These are phyloP conservation scores for Hypsizygus marmoreus DNA, from an alignment of 768 basidiomycete genomes.

Conservation along the genomic window DNA sequence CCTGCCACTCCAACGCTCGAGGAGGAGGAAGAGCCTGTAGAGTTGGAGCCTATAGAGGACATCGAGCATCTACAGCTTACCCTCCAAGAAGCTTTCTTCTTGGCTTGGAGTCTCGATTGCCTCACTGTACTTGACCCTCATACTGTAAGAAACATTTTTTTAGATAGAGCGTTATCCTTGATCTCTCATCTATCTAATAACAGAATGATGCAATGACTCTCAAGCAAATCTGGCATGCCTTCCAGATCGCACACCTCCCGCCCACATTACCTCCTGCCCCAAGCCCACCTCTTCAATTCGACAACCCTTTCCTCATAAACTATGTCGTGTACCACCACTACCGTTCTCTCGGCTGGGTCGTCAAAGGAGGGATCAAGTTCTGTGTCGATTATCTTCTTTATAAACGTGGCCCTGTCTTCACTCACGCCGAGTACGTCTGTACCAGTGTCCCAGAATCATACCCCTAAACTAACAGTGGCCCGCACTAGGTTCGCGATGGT, in stretches of 20 bases:
- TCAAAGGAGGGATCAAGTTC: conserved; percentile 96
- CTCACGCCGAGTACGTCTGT: conserved; percentile 87
- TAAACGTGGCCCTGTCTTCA: conserved; percentile 91
- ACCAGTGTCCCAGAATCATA: too few species aligned
- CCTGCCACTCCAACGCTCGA: conserved; percentile 25
- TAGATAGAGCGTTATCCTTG: not conserved
- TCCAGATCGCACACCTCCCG: conserved; percentile 58
- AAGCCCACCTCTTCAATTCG: conserved; percentile 51
- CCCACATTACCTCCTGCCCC: conserved; percentile 33
- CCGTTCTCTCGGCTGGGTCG: conserved; percentile 94
- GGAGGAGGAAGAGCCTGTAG: conserved; percentile 34
- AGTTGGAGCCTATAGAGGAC: conserved; percentile 58
- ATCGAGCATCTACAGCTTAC: conserved; percentile 92
- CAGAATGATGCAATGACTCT: conserved; percentile 60
- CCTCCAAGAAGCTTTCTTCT: conserved; percentile 86
- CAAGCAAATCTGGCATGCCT: conserved; percentile 62
- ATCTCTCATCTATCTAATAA: conserved; percentile 1
- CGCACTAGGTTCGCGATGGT: conserved; percentile 86
- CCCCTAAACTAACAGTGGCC: too few species aligned
- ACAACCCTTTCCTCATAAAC: conserved; percentile 90
- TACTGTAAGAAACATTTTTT: conserved; percentile 49
- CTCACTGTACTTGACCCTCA: conserved; percentile 66
- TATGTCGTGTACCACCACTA: conserved; percentile 95
- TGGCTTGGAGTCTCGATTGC: conserved; percentile 83
- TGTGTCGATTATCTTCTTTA: conserved; percentile 95